phyloP scores from a whole-genome alignment of 345 rosid genomes.

The Stellera chamaejasme region DNA sequence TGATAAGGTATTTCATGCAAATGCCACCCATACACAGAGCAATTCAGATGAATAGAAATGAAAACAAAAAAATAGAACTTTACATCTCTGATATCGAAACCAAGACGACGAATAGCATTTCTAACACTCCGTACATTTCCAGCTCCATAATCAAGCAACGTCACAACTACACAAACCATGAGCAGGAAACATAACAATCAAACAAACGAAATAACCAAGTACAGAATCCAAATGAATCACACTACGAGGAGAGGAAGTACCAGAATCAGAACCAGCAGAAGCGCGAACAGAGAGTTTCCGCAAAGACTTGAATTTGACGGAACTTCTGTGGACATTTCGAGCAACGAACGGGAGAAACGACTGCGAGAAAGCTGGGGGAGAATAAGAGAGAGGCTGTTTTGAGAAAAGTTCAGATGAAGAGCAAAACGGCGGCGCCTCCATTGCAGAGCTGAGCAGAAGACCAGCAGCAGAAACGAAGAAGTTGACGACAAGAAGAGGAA shows the following conservation, averaged over 20 bases:
- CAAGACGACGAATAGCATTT: slow-evolving; percentile 74
- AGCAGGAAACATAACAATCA: slow-evolving; percentile 80
- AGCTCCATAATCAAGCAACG: slow-evolving; percentile 93
- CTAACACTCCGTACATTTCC: slow-evolving; percentile 88
- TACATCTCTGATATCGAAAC: slow-evolving; percentile 75
- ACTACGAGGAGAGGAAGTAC: slow-evolving; percentile 21
- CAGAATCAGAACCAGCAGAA: slow-evolving; percentile 48
- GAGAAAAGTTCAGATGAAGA: neutral
- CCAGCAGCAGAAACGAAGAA: no score
- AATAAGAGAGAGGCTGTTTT: slow-evolving; percentile 1
- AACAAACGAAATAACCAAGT: neutral
- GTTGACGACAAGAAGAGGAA: no score
- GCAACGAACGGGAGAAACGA: slow-evolving; percentile 21
- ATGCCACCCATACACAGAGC: neutral
- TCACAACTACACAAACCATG: slow-evolving; percentile 47
- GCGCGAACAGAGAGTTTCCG: slow-evolving; percentile 46
- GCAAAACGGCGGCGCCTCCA: slow-evolving; percentile 9
- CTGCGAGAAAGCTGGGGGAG: slow-evolving; percentile 10
- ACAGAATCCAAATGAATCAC: neutral
- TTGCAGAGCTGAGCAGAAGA: neutral
- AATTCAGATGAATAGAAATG: neutral
- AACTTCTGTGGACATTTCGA: slow-evolving; percentile 11
- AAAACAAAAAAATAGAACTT: neutral
- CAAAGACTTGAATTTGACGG: slow-evolving; percentile 33
- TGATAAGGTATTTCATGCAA: neutral